Base-by-base conservation (phyloP, 1,284 basidiomycete species). In the Moniliella sp. region DNA sequence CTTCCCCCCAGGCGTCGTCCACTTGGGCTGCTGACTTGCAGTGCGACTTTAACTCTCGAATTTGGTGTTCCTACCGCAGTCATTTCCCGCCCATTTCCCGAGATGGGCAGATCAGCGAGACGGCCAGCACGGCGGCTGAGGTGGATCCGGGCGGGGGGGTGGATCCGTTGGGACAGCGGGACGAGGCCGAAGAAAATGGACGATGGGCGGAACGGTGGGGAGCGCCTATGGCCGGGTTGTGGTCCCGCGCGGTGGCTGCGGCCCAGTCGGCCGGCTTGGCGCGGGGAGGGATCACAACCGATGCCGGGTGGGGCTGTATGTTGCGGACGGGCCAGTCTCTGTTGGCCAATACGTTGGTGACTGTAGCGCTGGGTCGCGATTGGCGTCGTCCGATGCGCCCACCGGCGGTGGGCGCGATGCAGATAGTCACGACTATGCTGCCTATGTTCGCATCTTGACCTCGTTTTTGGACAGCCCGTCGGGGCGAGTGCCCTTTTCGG, bases 241-340 rank as follows among this genome's bases (percentile, higher is more conserved):
- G 50, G 50, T 38, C 41, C 15, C 38, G 50, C 3, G 48, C 50
- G 5, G 51, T 48, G 1, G 50, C 50, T 7, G 50, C 45, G 2
- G 48, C 44, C 4, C 48, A 50, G 27, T 45, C 48, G 5, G 45
- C 45, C 11, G 50, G 50, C 3, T 19, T 36, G 15, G 27, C 23
- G n/a, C 36, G 35, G 27, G 31, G 35, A n/a, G 77, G 76, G 0
- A 76, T 82, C 71, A 81, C 76, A n/a, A 79, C 72, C 44, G 88
- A 97, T 65, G 68, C 81, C 0, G 88, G 88, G 0, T 97, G 88
- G 88, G 88, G 88, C 0, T 97, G 88, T 61, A 94, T 97, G 88
- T 62, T 94, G 16, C 65, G 88, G 15, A 94, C 88, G 0, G 86
- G 84, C 0, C 88, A 94, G 64, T 80, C 78, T 47, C 57, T 97